Evolutionary conservation across 106 monocot genomes (phyloP).

Genomic region (Narthecium ossifragum): DNA sequence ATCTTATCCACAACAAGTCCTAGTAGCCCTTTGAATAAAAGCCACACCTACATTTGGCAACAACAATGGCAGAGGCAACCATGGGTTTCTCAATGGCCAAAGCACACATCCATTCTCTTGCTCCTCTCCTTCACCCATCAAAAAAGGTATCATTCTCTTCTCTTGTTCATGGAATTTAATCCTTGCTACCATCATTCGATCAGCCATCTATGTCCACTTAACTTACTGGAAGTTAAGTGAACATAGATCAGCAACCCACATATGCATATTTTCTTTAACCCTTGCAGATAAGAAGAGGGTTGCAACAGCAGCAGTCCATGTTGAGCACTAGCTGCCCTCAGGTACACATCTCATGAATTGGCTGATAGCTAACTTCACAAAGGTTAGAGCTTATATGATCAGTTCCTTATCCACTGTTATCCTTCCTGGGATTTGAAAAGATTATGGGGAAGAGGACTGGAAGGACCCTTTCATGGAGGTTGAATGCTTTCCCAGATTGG

Average conservation of each 20-base stretch:
- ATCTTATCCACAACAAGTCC: too few species aligned
- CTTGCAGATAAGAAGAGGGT: conserved; percentile 15
- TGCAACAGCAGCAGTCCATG: background rate
- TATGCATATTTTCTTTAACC: background rate
- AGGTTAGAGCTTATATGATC: background rate
- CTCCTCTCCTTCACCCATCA: conserved; percentile 20
- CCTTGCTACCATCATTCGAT: background rate
- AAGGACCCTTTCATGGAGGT: conserved; percentile 17
- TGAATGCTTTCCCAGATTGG: conserved; percentile 61
- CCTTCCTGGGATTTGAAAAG: background rate
- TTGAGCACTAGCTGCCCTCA: conserved; percentile 10
- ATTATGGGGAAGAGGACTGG: conserved; percentile 8
- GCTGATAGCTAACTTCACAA: background rate
- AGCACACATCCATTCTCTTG: conserved; percentile 14
- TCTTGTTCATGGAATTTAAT: conserved; percentile 21
- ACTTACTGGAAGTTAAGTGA: too few species aligned
- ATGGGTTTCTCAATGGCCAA: conserved; percentile 53
- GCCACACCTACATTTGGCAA: too few species aligned
- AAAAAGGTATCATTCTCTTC: conserved; percentile 8
- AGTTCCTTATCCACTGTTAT: background rate
- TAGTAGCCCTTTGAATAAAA: too few species aligned
- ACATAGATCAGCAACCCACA: too few species aligned
- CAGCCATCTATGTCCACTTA: too few species aligned
- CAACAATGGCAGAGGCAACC: conserved; percentile 5
- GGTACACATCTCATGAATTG: background rate